Conservation (phyloP, 495 filamentous ascomycete species). For the Hypoxylon perforatum region DNA sequence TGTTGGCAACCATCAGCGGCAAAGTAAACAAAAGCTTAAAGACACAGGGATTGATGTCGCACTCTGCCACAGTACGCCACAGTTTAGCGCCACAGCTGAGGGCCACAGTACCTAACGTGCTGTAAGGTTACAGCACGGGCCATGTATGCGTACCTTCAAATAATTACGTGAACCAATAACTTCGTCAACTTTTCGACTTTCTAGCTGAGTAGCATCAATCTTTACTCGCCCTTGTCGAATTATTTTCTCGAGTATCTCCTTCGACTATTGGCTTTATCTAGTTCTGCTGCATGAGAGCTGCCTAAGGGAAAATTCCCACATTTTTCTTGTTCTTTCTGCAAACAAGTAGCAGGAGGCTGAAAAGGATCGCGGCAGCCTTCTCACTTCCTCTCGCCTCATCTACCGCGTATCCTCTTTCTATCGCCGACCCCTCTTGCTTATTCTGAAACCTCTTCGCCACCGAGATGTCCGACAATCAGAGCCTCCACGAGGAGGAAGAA, state of each 20-base stretch:
- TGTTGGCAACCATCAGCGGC: constrained; percentile 33
- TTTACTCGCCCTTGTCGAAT: too few relatives aligned
- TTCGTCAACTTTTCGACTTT: too few relatives aligned
- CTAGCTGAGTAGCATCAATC: too few relatives aligned
- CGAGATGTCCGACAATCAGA: constrained; percentile 59
- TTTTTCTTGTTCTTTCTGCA: constrained; percentile 10
- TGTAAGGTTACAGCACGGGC: too few relatives aligned
- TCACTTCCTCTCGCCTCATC: constrained; percentile 2
- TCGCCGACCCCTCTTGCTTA: too few relatives aligned
- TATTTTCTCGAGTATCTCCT: too few relatives aligned
- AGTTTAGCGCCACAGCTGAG: background rate
- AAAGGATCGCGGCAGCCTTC: constrained; percentile 3
- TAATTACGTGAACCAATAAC: too few relatives aligned
- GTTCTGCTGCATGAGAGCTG: too few relatives aligned
- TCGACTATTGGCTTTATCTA: too few relatives aligned
- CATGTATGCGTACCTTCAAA: too few relatives aligned
- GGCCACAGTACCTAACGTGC: too few relatives aligned
- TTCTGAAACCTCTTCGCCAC: background rate
- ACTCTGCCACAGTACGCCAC: background rate
- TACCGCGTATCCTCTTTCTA: background rate
- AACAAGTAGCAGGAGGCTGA: background rate
- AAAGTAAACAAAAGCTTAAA: constrained; percentile 42
- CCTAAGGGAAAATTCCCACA: background rate
- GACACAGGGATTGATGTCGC: background rate
- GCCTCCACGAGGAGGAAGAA: constrained; percentile 50